phyloP scores from a whole-genome alignment of 169 alveolate genomes.

The Eimeria acervulina region DNA sequence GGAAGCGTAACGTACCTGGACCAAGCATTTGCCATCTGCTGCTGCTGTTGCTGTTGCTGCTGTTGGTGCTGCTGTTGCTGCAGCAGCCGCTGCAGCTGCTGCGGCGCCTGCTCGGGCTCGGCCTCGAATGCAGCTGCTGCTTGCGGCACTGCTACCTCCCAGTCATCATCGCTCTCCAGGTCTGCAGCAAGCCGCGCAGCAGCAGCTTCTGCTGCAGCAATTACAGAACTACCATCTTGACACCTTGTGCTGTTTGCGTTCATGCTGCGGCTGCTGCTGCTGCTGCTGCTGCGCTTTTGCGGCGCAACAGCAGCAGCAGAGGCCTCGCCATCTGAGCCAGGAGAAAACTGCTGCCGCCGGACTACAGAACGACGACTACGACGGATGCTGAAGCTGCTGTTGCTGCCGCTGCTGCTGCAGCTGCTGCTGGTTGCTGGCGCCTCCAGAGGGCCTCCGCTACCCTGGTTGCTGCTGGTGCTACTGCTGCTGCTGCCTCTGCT shows the following conservation, averaged over 20 bases:
- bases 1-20: background rate
- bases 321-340: background rate
- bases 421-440: background rate
- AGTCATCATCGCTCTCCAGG: constrained; percentile 51
- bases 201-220: constrained; percentile 60
- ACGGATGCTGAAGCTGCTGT: background rate
- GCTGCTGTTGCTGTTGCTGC: constrained; percentile 49
- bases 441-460: background rate
- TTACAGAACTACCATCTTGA: background rate
- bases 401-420: constrained; percentile 14
- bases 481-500: constrained; percentile 13
- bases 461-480: background rate
- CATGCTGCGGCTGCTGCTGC: constrained; percentile 13
- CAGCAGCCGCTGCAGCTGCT: constrained; percentile 52
- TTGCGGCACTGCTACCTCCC: constrained; percentile 23
- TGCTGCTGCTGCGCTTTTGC: background rate
- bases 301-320: background rate
- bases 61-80: constrained; percentile 53
- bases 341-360: constrained; percentile 30
- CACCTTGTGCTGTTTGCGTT: background rate
- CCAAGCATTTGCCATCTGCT: background rate
- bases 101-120: constrained; percentile 31
- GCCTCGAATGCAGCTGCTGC: background rate
- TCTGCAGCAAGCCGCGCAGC: constrained; percentile 32
- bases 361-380: constrained; percentile 25